Evolutionary conservation across 169 alveolate species (phyloP).

Genomic region (Plasmodium chabaudi): DNA sequence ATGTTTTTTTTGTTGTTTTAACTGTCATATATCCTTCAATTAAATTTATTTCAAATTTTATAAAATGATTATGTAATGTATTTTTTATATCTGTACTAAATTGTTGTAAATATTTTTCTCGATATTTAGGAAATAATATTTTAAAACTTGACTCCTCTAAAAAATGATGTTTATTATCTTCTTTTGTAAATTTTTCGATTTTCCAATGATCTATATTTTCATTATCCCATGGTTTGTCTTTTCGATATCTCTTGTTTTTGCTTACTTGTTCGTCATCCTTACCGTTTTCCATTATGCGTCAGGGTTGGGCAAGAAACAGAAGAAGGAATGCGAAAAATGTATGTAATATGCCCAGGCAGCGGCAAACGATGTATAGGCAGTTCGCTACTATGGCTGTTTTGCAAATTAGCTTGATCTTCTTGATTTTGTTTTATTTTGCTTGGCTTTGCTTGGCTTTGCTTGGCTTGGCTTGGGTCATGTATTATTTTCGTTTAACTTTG

Average conservation of each 20-base stretch:
- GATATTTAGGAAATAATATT: conserved; percentile 97
- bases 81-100: conserved; percentile 96
- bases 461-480: too few relatives aligned
- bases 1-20: conserved; percentile 97
- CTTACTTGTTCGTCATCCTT: conserved; percentile 3
- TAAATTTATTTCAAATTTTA: conserved; percentile 96
- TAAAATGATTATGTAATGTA: conserved; percentile 85
- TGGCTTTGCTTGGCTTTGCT: too few relatives aligned
- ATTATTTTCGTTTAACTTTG: too few relatives aligned
- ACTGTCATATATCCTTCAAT: conserved; percentile 99
- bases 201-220: conserved; percentile 99
- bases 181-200: conserved; percentile 91
- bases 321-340: too few relatives aligned
- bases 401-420: too few relatives aligned
- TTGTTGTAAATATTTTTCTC: conserved; percentile 98
- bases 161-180: conserved; percentile 87
- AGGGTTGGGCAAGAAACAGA: too few relatives aligned
- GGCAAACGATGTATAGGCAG: too few relatives aligned
- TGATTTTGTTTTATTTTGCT: too few relatives aligned
- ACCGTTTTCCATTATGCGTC: neutral
- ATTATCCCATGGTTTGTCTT: conserved; percentile 99
- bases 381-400: too few relatives aligned
- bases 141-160: conserved; percentile 98
- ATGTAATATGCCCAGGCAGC: too few relatives aligned
- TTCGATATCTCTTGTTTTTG: conserved; percentile 93